Conservation (phyloP, 163 green algal species). For the Chlamydomonas reinhardtii region DNA sequence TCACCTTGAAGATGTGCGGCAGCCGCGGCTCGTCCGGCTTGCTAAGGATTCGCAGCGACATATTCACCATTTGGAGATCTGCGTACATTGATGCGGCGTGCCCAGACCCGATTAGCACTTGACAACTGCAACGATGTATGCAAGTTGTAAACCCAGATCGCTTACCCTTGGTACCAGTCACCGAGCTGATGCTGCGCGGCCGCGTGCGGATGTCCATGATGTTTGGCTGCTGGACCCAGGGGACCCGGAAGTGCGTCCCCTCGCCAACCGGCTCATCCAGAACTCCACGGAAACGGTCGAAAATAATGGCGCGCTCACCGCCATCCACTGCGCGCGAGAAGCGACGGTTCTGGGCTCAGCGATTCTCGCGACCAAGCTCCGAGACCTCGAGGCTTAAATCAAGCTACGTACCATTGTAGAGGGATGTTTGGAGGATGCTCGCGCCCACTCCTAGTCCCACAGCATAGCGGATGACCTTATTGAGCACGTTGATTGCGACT, state of each 20-base stretch:
- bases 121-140: background rate
- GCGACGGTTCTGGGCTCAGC: background rate
- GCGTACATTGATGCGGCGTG: conserved; percentile 20
- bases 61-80: conserved; percentile 99
- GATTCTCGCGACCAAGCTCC: background rate
- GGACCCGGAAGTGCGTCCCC: conserved; percentile 94
- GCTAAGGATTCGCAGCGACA: conserved; percentile 95
- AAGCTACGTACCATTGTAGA: conserved; percentile 84
- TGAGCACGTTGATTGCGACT: conserved; percentile 70
- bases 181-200: conserved; percentile 92
- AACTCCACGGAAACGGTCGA: conserved; percentile 95
- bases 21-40: conserved; percentile 91
- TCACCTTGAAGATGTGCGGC: conserved; percentile 89
- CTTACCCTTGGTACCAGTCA: conserved; percentile 96
- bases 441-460: conserved; percentile 83
- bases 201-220: conserved; percentile 97
- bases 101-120: background rate
- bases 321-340: conserved; percentile 90
- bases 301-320: conserved; percentile 96
- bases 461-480: conserved; percentile 83
- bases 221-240: conserved; percentile 91
- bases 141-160: background rate
- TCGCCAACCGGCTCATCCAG: conserved; percentile 87
- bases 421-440: conserved; percentile 81
- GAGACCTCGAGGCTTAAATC: background rate